phyloP scores from a whole-genome alignment of 352 stramenopile species.

The Phytopythium mirpurense region DNA sequence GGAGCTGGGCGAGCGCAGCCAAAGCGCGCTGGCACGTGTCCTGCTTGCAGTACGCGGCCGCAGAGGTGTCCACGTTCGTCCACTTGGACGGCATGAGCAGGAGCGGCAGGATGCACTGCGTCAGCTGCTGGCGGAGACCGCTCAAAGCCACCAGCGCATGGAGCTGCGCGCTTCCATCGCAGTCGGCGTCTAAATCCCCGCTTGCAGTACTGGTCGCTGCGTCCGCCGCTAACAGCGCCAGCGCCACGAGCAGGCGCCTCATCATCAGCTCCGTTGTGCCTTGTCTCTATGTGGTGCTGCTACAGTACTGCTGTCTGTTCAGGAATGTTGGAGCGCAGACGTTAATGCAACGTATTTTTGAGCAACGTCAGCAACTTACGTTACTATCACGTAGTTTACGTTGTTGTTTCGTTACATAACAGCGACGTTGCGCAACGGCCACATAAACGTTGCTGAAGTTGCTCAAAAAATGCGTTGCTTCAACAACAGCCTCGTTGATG shows the following conservation, averaged over 20 bases:
- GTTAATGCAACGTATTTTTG: too few species aligned
- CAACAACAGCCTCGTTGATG: too few species aligned
- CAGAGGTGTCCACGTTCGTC: slow-evolving; percentile 11
- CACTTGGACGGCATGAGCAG: slow-evolving; percentile 35
- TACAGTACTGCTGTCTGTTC: too few species aligned
- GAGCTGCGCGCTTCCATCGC: slow-evolving; percentile 21
- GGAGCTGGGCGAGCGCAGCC: slow-evolving; percentile 21
- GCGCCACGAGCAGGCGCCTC: slow-evolving; percentile 9
- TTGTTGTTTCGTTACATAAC: too few species aligned
- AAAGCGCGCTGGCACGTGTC: slow-evolving; percentile 24
- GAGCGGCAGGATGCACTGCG: slow-evolving; percentile 21
- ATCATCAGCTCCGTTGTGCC: slow-evolving; percentile 2
- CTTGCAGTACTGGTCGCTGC: too few species aligned
- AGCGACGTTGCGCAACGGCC: too few species aligned
- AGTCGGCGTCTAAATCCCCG: slow-evolving; percentile 4
- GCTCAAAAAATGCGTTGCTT: too few species aligned
- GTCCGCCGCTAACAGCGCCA: slow-evolving; percentile 9
- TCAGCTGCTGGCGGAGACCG: slow-evolving; percentile 12
- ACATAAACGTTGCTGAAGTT: too few species aligned
- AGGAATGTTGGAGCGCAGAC: too few species aligned
- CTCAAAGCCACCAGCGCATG: slow-evolving; percentile 13
- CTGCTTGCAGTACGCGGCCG: slow-evolving; percentile 35
- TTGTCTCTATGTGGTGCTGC: too few species aligned
- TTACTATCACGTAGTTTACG: too few species aligned
- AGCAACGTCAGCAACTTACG: too few species aligned